These are phyloP conservation scores for Xylaria venustula DNA, from an alignment of 495 filamentous ascomycete species.

Conservation along the genomic window DNA sequence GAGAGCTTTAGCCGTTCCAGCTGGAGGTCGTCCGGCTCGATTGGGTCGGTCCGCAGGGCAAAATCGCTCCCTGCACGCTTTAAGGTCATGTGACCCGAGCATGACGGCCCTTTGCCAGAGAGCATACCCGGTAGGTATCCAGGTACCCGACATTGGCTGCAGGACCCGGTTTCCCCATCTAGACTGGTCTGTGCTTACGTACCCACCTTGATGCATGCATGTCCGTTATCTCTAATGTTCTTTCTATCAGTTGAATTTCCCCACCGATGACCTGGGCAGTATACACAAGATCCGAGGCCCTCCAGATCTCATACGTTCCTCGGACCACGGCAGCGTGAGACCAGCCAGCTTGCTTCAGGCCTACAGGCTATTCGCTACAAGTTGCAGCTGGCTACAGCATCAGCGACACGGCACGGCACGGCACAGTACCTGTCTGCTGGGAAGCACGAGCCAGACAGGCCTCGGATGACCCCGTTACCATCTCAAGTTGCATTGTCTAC, in stretches of 20 bases:
- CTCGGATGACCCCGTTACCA: not conserved
- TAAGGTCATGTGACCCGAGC: slow-evolving; percentile 26
- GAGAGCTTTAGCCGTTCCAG: not conserved
- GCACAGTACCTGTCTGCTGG: not conserved
- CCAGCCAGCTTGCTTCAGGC: too few species aligned
- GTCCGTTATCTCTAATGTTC: not conserved
- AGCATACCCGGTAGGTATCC: not conserved
- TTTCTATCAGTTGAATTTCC: not conserved
- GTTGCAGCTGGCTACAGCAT: not conserved
- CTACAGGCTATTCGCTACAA: too few species aligned
- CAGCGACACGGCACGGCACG: not conserved
- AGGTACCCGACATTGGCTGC: not conserved
- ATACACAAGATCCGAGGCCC: too few species aligned
- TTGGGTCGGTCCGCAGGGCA: not conserved
- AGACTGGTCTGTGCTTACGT: not conserved
- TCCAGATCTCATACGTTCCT: not conserved
- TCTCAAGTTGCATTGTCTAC: not conserved
- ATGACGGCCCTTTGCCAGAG: not conserved
- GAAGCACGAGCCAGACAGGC: not conserved
- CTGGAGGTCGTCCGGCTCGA: slow-evolving; percentile 26
- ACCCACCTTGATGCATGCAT: not conserved
- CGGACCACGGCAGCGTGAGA: slow-evolving; percentile 1
- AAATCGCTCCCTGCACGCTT: slow-evolving; percentile 9
- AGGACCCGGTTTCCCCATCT: not conserved
- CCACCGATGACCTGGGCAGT: not conserved